These are phyloP conservation scores for Pseudogymnoascus sp. DNA, from an alignment of 2,329 filamentous ascomycete species.

Conservation along the genomic window DNA sequence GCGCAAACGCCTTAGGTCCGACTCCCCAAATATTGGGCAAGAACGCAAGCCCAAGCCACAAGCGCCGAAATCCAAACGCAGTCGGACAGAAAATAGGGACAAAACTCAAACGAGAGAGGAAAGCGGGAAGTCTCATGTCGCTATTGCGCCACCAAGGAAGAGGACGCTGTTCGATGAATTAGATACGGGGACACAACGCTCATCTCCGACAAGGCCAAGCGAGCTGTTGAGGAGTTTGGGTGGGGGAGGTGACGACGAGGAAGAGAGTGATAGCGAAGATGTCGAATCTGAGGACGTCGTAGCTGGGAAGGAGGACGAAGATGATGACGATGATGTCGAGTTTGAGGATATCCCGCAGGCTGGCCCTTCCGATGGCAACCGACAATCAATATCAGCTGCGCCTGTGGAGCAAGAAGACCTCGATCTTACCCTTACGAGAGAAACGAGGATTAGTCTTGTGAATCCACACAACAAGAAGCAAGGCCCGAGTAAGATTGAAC, in stretches of 20 bases:
- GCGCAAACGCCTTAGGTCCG: slow-evolving; percentile 55
- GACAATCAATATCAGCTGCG: slow-evolving; percentile 32
- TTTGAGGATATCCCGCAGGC: slow-evolving; percentile 51
- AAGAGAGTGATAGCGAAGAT: slow-evolving; percentile 25
- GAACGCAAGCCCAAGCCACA: slow-evolving; percentile 16
- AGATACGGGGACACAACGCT: slow-evolving; percentile 33
- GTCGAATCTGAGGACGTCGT: slow-evolving; percentile 8
- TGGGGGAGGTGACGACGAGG: slow-evolving; percentile 33
- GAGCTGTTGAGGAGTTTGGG: slow-evolving; percentile 37
- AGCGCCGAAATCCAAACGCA: slow-evolving; percentile 16
- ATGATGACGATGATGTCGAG: slow-evolving; percentile 54
- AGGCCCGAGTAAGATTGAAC: slow-evolving; percentile 76
- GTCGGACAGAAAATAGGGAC: slow-evolving; percentile 13
- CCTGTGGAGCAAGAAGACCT: slow-evolving; percentile 55
- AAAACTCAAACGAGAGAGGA: slow-evolving; percentile 22
- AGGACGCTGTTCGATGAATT: slow-evolving; percentile 53
- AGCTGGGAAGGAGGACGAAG: slow-evolving; percentile 35
- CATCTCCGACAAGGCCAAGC: slow-evolving; percentile 28
- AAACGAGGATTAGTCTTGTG: slow-evolving; percentile 49
- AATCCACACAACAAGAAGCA: slow-evolving; percentile 63
- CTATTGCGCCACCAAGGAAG: slow-evolving; percentile 36
- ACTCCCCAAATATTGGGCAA: slow-evolving; percentile 27
- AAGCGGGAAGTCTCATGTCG: slow-evolving; percentile 18
- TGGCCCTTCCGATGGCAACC: slow-evolving; percentile 27
- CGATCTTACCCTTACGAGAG: slow-evolving; percentile 60